These are phyloP conservation scores for Rhynchospora breviuscula DNA, from an alignment of 176 grass and related monocot genomes.

Conservation along the genomic window DNA sequence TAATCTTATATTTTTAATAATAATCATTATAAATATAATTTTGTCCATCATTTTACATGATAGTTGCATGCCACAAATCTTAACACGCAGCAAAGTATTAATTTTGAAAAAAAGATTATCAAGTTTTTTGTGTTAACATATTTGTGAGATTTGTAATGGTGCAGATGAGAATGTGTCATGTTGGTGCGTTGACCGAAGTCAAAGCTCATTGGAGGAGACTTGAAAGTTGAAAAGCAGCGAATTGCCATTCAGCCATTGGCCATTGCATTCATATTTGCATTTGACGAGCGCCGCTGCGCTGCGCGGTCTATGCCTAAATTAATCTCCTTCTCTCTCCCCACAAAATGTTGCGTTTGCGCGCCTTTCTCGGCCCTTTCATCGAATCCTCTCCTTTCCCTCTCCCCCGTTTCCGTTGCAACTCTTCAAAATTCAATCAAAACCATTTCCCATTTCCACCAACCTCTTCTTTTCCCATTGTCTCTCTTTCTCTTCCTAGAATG, in stretches of 20 bases:
- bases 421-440: constrained; percentile 4
- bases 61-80: too few species aligned
- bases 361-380: not conserved
- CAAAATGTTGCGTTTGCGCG: constrained; percentile 12
- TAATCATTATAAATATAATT: too few species aligned
- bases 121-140: too few species aligned
- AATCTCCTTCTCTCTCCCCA: not conserved
- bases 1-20: too few species aligned
- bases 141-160: too few species aligned
- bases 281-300: not conserved
- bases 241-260: too few species aligned
- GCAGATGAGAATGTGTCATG: not conserved
- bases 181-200: not conserved
- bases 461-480: not conserved
- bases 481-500: not conserved
- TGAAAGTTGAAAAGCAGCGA: too few species aligned
- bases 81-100: too few species aligned
- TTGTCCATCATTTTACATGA: too few species aligned
- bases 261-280: too few species aligned
- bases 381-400: not conserved
- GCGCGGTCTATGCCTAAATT: not conserved
- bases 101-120: too few species aligned
- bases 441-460: not conserved
- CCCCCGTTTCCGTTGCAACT: not conserved
- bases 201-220: not conserved